Evolutionary conservation across 176 grass and related monocot species (phyloP), one percentile per base, ranked within the genome.

Genomic region (Aegilops bicornis): DNA sequence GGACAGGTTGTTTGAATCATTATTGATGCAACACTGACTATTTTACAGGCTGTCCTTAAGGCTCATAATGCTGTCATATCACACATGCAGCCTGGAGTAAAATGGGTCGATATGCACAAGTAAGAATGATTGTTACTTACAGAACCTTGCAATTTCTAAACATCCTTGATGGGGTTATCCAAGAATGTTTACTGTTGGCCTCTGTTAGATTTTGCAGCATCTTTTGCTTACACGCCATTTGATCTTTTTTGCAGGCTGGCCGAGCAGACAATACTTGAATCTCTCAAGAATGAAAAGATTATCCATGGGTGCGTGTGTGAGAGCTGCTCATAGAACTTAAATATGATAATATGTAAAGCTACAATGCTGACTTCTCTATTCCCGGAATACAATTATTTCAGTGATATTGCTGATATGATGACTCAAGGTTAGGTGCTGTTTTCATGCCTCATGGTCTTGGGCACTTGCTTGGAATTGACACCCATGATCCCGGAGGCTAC

Each of bases 361-460:
- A 80, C 36, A 52, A 76, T 79, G 2, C 47, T 87, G 62, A 79
- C 79, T 77, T 78, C 82, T 86, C 37, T 82, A 71, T 74, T 87
- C 81, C 52, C 72, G 23, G 2, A 90, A 65, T 50, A 54, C 37
- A 79, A 88, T 77, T 84, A 48, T 81, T 89, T 82, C 76, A 98
- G 96, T 79, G 88, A 96, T 86, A 82, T 98, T 76, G 62, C 88
- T 81, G 90, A 92, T 73, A 96, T 98, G 96, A 98, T 98, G 93
- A 76, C 70, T 32, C 81, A 85, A 96, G 96, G 86, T 60, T 98
- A 66, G 96, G 96, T 75, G 90, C 93, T 88, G 69, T 96, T 79
- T 98, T 98, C 90, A 94, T 98, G 96, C 93, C 93, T 54, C 96
- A 96, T 84, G 93, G 96, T 84, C 89, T 98, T 84, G 96, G 96